These are phyloP conservation scores for Fraxinus dipetala DNA, from an alignment of 305 asterid genomes.

Conservation along the genomic window DNA sequence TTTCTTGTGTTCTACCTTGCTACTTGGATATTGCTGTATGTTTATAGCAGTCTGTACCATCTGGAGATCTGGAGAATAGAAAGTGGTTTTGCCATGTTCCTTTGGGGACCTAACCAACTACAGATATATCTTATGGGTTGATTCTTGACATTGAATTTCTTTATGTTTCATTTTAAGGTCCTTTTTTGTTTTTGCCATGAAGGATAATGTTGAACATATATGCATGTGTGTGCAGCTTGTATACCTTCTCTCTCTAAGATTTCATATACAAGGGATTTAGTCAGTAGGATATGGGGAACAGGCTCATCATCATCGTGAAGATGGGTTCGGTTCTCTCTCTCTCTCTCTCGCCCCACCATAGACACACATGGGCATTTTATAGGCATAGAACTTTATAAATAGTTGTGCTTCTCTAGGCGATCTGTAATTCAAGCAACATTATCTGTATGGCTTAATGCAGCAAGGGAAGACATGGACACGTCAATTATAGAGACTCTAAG, in stretches of 20 bases:
- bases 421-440: neutral
- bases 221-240: neutral
- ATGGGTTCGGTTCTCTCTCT: too few relatives aligned
- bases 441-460: slow-evolving; percentile 46
- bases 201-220: neutral
- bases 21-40: slow-evolving; percentile 6
- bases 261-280: slow-evolving; percentile 20
- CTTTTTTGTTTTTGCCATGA: neutral
- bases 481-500: slow-evolving; percentile 95
- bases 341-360: too few relatives aligned
- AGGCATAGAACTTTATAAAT: slow-evolving; percentile 1
- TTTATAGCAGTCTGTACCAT: neutral
- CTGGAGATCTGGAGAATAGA: neutral
- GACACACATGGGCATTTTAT: neutral
- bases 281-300: neutral
- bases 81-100: neutral
- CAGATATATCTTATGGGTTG: neutral
- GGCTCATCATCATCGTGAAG: too few relatives aligned
- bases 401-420: neutral
- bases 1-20: neutral
- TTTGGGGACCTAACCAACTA: neutral
- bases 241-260: neutral
- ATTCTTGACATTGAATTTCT: slow-evolving; percentile 16
- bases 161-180: slow-evolving; percentile 12
- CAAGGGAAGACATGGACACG: slow-evolving; percentile 90